Base-by-base conservation (phyloP, 2,329 filamentous ascomycete genomes). In the Aspergillus fijiensis region DNA sequence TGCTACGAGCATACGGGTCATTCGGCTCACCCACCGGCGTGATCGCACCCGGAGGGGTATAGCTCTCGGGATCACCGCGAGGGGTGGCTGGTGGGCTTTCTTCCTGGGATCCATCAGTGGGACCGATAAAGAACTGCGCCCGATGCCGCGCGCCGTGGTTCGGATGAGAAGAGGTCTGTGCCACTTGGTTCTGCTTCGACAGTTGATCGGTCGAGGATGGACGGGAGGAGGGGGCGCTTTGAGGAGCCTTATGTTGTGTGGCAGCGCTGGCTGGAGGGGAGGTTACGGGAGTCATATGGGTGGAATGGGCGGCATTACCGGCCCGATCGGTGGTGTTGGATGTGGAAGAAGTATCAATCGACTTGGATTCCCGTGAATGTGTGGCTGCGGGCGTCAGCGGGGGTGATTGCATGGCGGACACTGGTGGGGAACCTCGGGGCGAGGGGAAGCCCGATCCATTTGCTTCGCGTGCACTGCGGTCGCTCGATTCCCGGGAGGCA, bases 301-400 rank as follows among this genome's bases (percentile, higher is more conserved):
- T 69, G 11, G 71, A 62, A 25, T 76, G 67, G 47, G 69, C 67
- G 53, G 67, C 65, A n/a, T 45, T 16, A 7, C 39, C 39, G 58
- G 74, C 68, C 61, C 73, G 76, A 60, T 72, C 69, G 59, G 73
- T 69, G 60, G 71, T 64, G 57, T 70, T 70, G 47, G 71, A 61
- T 23, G 65, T 69, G 42, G 71, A 71, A 51, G 71, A 72, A 56
- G 66, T 70, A 59, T 74, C 72, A 53, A 67, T 72, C 59, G 68
- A 64, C 65, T 73, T 74, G 55, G 70, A 81, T 71, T 87, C 86
- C 67, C 81, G 80, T 56, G 84, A 85, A 64, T 82, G 80, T 49
- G 91, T 94, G 55, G 88, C 92, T 57, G 92, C 88, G 19, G 94
- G 94, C 12, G 93, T 97, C 55, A 98, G 83, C 48, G 92, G 92